Base-by-base conservation (phyloP, 2,329 filamentous ascomycete species). In the Penicillium sp. region DNA sequence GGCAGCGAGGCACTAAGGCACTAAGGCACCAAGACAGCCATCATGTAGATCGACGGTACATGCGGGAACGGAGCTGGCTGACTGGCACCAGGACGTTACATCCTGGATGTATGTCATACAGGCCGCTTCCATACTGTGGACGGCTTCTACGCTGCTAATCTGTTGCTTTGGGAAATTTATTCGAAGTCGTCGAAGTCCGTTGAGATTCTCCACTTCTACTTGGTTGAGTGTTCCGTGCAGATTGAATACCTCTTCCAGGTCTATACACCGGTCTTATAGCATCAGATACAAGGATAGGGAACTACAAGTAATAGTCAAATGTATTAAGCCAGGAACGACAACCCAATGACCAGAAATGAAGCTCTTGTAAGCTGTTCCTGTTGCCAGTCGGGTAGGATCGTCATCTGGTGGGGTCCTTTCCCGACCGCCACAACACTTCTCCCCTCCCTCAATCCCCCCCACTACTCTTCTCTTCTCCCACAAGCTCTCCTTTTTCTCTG, bases 361-460 rank as follows among this genome's bases (percentile, higher is more conserved):
- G 34, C 42, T 45, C 27, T 37, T 34, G 14, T 25, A 33, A 40
- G 35, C 27, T 35, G 35, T 37, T 22, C 10, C 40, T 34, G 30
- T 28, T 47, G 37, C 9, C 30, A 46, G 41, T 41, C 43, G 43
- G 49, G 49, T 50, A n/a, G 43, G 47, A 50, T 50, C 47, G 47
- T 50, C 47, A 50, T 49, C 39, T 50, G 47, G 47, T 41, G 47
- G 47, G 47, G 47, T 50, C 47, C 36, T 50, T 41, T 46, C 47
- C 47, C 47, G 47, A 50, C 47, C 47, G 47, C 47, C 47, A 50
- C 46, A 31, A 49, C 41, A 43, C 33, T 18, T 35, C 33, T 25
- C 42, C 19, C 19, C 16, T 30, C 14, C n/a, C n/a, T n/a, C n/a
- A n/a, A n/a, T n/a, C n/a, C 35, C 47, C 40, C 46, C 47, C 47